Evolutionary conservation across 768 basidiomycete genomes (phyloP).

Genomic region (Amanita thiersii): DNA sequence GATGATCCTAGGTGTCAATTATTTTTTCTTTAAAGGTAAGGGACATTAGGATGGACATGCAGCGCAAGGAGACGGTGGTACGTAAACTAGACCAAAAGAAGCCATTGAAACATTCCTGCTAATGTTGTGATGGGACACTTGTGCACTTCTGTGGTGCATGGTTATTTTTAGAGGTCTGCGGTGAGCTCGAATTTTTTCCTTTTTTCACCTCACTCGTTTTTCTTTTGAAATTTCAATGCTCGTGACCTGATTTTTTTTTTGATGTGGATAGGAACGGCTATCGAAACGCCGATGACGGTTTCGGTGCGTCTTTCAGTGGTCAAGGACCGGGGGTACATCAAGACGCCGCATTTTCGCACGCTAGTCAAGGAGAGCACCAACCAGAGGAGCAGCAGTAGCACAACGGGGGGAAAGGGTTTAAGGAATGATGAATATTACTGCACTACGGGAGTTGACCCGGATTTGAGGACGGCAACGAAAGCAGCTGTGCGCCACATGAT

Average conservation of each 20-base stretch:
- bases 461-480: slow-evolving; percentile 47
- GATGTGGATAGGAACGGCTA: slow-evolving; percentile 50
- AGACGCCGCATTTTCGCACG: slow-evolving; percentile 48
- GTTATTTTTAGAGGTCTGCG: slow-evolving; percentile 43
- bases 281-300: slow-evolving; percentile 55
- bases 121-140: not conserved
- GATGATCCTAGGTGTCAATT: too few relatives aligned
- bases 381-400: slow-evolving; percentile 6
- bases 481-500: slow-evolving; percentile 55
- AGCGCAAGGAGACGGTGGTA: slow-evolving; percentile 60
- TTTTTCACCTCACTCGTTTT: too few relatives aligned
- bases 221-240: not conserved
- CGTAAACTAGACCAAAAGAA: slow-evolving; percentile 12
- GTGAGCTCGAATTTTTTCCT: too few relatives aligned
- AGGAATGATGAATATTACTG: slow-evolving; percentile 39
- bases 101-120: not conserved
- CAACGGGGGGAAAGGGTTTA: not conserved
- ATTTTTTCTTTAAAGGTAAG: not conserved
- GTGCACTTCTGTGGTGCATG: not conserved
- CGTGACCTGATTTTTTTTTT: not conserved
- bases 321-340: slow-evolving; percentile 49
- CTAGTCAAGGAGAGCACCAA: slow-evolving; percentile 6
- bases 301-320: slow-evolving; percentile 45
- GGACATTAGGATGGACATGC: slow-evolving; percentile 51
- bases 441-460: slow-evolving; percentile 50